Evolutionary conservation across 2,329 filamentous ascomycete genomes (phyloP), one percentile per base, ranked within the genome.

Genomic region (Ambrosiella cleistominuta): DNA sequence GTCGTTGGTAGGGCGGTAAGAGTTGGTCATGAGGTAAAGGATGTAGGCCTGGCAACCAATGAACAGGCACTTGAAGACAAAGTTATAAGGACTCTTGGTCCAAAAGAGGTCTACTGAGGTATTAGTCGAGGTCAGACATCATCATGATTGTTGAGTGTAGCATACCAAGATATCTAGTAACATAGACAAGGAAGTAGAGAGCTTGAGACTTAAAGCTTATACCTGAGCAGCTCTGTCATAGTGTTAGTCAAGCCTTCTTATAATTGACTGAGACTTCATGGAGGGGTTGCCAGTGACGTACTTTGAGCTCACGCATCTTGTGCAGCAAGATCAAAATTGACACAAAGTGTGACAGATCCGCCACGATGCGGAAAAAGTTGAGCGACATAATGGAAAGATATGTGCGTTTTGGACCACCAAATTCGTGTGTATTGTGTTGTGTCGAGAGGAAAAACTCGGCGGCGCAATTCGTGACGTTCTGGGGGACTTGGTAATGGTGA

Each of bases 161-260:
- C 70, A 58, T 74, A 88, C 85, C 85, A 62, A 98, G 80, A 71
- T 98, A 98, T 68, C 93, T 82, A 62, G 90, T 95, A 49, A 94
- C 69, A 71, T 98, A 98, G 66, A 98, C 93, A 50, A 95, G 74
- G 64, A 97, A 76, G 72, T 98, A 98, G 59, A 98, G 79, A 55
- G 84, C 88, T 78, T 98, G 93, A 62, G 91, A 96, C 71, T 98
- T 98, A 80, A 98, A 97, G 13, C 93, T 98, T 71, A 98, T 91
- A 65, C 93, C 93, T 47, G 91, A 85, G 70, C 90, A 95, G 76
- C 90, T 96, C 91, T 96, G 37, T 17, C 54, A 64, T 38, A 19
- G 9, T n/a, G 9, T n/a, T 49, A 38, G 56, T 58, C 17, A 58
- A n/a, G 27, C 19, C 1, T 35, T 37, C 19, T n/a, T 19, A 2